A percentile compares a stretch with the other conserved stretches of the same genome.
Evolutionary conservation across 306 rosid species (phyloP).

Genomic region (Lablab purpureus): DNA sequence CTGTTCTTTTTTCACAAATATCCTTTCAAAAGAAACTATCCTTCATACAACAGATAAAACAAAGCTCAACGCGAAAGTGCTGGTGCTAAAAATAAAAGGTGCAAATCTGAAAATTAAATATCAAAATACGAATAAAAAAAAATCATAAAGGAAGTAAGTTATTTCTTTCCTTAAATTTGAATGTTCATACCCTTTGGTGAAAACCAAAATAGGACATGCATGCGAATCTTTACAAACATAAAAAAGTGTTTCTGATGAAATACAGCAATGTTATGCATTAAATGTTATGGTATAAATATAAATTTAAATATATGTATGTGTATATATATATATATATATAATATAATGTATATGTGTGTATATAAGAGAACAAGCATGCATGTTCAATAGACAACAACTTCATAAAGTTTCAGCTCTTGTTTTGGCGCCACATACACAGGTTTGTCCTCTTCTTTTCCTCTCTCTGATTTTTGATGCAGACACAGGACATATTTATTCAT

Average conservation of each 20-base stretch:
- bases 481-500: background rate
- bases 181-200: background rate
- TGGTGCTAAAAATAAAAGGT: too few species aligned
- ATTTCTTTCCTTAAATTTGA: conserved; percentile 19
- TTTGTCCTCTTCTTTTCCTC: conserved; percentile 21
- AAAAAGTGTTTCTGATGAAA: background rate
- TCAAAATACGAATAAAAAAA: background rate
- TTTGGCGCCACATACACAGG: conserved; percentile 53
- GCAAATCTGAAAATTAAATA: background rate
- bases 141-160: background rate
- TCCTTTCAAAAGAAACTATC: background rate
- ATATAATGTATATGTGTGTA: background rate
- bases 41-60: background rate
- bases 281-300: background rate
- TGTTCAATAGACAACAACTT: background rate
- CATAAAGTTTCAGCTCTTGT: background rate
- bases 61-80: too few species aligned
- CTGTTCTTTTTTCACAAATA: background rate
- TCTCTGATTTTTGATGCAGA: background rate
- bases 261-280: background rate
- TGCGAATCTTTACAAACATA: background rate
- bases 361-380: background rate
- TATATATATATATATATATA: too few species aligned
- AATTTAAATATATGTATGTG: background rate
- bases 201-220: background rate